Percentiles rank a stretch among this genome's conserved stretches.
Conservation (phyloP, 1,139 yeast genomes). For the Geotrichum restrictum region DNA sequence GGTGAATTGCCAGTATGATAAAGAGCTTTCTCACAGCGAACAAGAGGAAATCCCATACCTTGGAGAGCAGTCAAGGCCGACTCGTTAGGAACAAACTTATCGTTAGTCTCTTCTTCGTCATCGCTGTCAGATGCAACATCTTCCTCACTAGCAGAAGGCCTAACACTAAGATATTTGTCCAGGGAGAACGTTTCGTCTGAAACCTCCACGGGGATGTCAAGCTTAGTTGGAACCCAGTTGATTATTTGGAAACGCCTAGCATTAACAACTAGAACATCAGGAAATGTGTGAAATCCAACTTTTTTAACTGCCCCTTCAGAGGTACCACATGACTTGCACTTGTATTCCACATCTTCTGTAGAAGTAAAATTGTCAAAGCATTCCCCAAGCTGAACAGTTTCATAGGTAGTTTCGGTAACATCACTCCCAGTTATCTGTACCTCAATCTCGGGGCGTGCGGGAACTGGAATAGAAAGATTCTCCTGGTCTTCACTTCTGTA, state of each 20-base stretch:
- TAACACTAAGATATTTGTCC: conserved; percentile 38
- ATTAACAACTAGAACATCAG: conserved; percentile 65
- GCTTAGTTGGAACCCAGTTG: conserved; percentile 87
- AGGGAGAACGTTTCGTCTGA: conserved; percentile 48
- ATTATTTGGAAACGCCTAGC: conserved; percentile 77
- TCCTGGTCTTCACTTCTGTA: conserved; percentile 60
- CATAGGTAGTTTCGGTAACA: conserved; percentile 46
- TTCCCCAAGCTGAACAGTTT: conserved; percentile 51
- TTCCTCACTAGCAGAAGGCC: conserved; percentile 46
- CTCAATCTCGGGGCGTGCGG: conserved; percentile 31
- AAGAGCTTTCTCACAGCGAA: conserved; percentile 63
- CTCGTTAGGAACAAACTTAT: conserved; percentile 52
- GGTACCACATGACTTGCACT: conserved; percentile 58
- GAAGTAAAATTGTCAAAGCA: conserved; percentile 48
- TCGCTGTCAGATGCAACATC: conserved; percentile 41
- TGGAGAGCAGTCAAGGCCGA: conserved; percentile 53
- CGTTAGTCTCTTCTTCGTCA: conserved; percentile 29
- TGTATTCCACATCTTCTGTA: conserved; percentile 60
- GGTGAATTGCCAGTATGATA: conserved; percentile 61
- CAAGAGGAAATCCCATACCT: conserved; percentile 84
- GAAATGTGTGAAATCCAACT: conserved; percentile 59
- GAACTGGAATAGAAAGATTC: conserved; percentile 61
- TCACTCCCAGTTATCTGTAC: conserved; percentile 37
- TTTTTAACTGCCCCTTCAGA: conserved; percentile 43
- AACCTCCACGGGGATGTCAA: conserved; percentile 65